Percentiles rank a stretch among this genome's conserved stretches.
phyloP scores from a whole-genome alignment of 129 eudicot species.

The Flaveria trinervia region DNA sequence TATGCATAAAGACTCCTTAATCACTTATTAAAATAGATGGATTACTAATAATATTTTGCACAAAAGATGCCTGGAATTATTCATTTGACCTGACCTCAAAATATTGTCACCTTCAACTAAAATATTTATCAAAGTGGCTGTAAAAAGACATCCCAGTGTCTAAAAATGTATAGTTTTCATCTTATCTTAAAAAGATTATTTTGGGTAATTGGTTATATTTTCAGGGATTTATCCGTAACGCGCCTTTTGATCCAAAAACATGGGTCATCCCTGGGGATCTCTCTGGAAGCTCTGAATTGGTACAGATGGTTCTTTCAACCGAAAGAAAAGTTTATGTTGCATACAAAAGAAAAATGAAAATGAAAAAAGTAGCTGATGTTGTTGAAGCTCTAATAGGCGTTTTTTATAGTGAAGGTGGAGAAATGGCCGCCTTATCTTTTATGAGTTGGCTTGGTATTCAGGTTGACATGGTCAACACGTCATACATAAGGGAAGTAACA shows the following conservation, averaged over 20 bases:
- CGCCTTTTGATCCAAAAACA: slow-evolving; percentile 70
- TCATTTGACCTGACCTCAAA: too few relatives aligned
- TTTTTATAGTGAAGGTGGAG: slow-evolving; percentile 66
- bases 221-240: slow-evolving; percentile 80
- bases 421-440: slow-evolving; percentile 69
- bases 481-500: slow-evolving; percentile 41
- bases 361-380: slow-evolving; percentile 77
- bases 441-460: slow-evolving; percentile 85
- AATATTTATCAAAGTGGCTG: neutral
- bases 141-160: neutral
- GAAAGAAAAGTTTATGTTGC: slow-evolving; percentile 40
- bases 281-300: slow-evolving; percentile 19
- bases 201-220: slow-evolving; percentile 19
- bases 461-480: slow-evolving; percentile 49
- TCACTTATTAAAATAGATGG: neutral
- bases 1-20: neutral
- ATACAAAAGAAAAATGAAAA: slow-evolving; percentile 44
- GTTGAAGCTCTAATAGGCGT: slow-evolving; percentile 91
- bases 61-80: neutral
- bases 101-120: neutral
- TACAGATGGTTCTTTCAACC: slow-evolving; percentile 43
- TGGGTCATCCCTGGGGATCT: slow-evolving; percentile 78
- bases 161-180: neutral
- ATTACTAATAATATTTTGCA: neutral
- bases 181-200: slow-evolving; percentile 1